Evolutionary conservation across 306 rosid species (phyloP).

Genomic region (Medicago lupulina): DNA sequence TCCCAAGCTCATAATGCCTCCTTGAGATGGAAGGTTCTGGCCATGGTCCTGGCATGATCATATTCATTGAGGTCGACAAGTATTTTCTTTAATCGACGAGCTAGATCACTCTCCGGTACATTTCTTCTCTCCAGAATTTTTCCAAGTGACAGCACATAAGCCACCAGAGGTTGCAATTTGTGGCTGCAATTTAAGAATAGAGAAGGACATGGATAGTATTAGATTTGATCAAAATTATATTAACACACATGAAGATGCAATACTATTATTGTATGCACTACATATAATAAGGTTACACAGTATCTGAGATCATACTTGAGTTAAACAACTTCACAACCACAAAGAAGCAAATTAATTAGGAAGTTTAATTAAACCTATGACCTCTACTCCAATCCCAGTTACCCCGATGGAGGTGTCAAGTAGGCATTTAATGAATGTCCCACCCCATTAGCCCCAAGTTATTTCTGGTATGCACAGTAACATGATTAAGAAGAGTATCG

Average conservation of each 20-base stretch:
- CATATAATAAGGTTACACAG: constrained; percentile 9
- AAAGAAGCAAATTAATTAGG: constrained; percentile 24
- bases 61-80: constrained; percentile 89
- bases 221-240: constrained; percentile 38
- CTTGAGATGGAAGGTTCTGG: constrained; percentile 78
- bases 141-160: constrained; percentile 69
- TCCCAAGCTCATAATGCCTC: constrained; percentile 73
- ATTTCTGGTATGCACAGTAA: background rate
- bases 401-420: background rate
- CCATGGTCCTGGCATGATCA: constrained; percentile 79
- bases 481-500: constrained; percentile 14
- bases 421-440: constrained; percentile 8
- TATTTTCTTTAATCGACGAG: constrained; percentile 88
- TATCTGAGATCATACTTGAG: constrained; percentile 21
- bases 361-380: constrained; percentile 18
- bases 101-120: constrained; percentile 67
- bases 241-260: constrained; percentile 23
- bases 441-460: constrained; percentile 9
- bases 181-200: constrained; percentile 51
- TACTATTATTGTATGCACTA: background rate
- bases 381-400: constrained; percentile 8
- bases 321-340: constrained; percentile 22
- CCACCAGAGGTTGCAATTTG: constrained; percentile 83
- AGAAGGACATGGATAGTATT: constrained; percentile 11
- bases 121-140: constrained; percentile 79